Base-by-base conservation (phyloP, 768 basidiomycete species). In the Kwoniella heveanensis region DNA sequence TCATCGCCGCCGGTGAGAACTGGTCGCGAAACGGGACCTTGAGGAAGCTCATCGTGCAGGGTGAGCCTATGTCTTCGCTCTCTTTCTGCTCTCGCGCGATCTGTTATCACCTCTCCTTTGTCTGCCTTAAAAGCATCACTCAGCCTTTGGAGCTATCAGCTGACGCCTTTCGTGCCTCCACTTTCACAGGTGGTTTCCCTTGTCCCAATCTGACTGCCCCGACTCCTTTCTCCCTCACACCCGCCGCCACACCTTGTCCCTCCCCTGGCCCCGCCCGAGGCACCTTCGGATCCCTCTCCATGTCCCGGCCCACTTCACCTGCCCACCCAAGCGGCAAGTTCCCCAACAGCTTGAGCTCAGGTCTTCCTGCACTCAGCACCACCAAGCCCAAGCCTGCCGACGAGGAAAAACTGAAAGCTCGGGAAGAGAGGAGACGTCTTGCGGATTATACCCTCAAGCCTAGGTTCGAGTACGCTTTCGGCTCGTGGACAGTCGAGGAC, bases 161-260 rank as follows among this genome's bases (percentile, higher is more conserved):
- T 29, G 22, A 47, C 32, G 15, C 29, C 25, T 32, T 49, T 25
- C 17, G 7, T 58, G 15, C 21, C 37, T 30, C 5, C 24, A 39
- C 49, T 19, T 25, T 19, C 50, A 25, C 56, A 75, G 73, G 74
- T 39, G 75, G 75, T 29, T 77, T 73, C 65, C 75, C 75, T 1
- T 64, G 62, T n/a, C 75, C 75, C 25, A 77, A 77, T 53, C 61
- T 77, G n/a, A 69, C 72, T n/a, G 72, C 75, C 1, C 75, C 75
- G 0, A 77, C 75, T 6, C 75, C 75, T 5, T 73, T 67, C 65
- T 62, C 65, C 36, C 60, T 74, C 54, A 73, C 75, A 15, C 75
- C 75, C 6, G 72, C 72, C n/a, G 57, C 60, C 25, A 77, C 75
- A 1, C 75, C 75, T 19, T 56, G 54, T 22, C 62, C 68, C 1